Conservation (phyloP, 805 yeast species). For the Monosporozyma unispora region DNA sequence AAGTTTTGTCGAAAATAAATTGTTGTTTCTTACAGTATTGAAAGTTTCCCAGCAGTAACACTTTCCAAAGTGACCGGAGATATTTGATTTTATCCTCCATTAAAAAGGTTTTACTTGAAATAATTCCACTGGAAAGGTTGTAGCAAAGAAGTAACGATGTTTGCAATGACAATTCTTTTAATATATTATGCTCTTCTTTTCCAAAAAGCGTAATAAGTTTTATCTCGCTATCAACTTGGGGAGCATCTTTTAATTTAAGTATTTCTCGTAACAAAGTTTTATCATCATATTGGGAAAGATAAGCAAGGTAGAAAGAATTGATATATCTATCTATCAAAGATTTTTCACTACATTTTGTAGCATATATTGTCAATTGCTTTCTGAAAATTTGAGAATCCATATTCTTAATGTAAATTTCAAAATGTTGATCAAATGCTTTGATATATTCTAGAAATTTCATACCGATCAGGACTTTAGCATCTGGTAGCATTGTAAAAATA, state of each 20-base stretch:
- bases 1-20: conserved; percentile 15
- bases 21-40: neutral
- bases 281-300: neutral
- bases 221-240: neutral
- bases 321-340: neutral
- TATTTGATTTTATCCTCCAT: neutral
- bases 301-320: neutral
- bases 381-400: conserved; percentile 11
- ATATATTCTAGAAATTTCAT: conserved; percentile 26
- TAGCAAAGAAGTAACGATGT: neutral
- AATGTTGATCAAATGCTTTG: conserved; percentile 16
- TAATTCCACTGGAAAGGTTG: neutral
- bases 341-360: neutral
- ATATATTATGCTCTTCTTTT: neutral
- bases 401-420: conserved; percentile 19
- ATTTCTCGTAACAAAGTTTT: neutral
- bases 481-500: conserved; percentile 13
- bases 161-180: neutral
- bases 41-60: neutral
- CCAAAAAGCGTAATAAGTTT: neutral
- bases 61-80: neutral
- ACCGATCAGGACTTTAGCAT: conserved; percentile 20
- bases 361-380: conserved; percentile 9
- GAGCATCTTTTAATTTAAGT: neutral
- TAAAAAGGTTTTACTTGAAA: neutral